Evolutionary conservation across 371 early-diverging fungal genomes (phyloP).

Genomic region (Mortierella sp.): DNA sequence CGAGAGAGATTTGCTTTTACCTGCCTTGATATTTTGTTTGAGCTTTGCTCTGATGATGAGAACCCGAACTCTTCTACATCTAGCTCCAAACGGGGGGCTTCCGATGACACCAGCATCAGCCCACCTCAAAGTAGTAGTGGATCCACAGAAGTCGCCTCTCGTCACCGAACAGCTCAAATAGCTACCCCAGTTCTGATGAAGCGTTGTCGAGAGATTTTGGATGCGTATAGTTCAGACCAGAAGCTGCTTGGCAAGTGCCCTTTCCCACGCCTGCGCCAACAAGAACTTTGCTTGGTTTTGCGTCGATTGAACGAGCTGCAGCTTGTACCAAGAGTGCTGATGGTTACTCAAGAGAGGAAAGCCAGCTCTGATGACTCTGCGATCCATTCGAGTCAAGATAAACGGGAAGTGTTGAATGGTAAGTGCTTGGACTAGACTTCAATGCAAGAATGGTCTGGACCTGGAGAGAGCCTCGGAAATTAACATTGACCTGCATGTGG

Average conservation of each 20-base stretch:
- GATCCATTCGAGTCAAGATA: neutral
- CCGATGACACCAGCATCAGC: neutral
- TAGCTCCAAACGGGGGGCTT: neutral
- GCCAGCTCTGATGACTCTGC: constrained; percentile 15
- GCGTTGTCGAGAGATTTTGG: constrained; percentile 73
- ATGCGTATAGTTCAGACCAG: constrained; percentile 78
- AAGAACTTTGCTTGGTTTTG: constrained; percentile 78
- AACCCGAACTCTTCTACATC: neutral
- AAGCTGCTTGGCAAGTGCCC: constrained; percentile 81
- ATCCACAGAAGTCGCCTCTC: constrained; percentile 20
- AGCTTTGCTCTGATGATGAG: constrained; percentile 64
- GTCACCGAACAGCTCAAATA: constrained; percentile 68
- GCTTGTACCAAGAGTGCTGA: constrained; percentile 62
- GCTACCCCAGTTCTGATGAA: constrained; percentile 79
- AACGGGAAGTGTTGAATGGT: neutral
- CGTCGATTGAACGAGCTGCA: constrained; percentile 69
- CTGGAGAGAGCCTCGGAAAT: neutral
- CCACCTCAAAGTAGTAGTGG: neutral
- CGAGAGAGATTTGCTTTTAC: constrained; percentile 80
- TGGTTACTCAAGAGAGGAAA: neutral
- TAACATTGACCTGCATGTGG: no score
- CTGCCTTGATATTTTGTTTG: constrained; percentile 71
- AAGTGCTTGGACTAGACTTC: neutral
- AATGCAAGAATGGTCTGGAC: neutral
- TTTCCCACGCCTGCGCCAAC: constrained; percentile 83